Evolutionary conservation across 805 yeast species (phyloP).

Genomic region (Saccharomycopsis oosterbeekiorum): DNA sequence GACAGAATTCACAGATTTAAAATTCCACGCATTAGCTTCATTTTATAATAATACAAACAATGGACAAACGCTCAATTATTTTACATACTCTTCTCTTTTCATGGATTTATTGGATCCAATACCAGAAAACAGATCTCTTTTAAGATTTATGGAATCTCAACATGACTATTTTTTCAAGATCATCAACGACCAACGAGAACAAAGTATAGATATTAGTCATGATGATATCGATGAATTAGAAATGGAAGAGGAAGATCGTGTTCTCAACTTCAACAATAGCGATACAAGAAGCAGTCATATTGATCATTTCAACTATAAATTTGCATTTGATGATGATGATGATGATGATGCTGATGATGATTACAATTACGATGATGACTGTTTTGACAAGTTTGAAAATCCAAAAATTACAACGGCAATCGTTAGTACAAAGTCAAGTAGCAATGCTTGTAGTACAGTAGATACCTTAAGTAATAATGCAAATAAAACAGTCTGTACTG

Average conservation of each 20-base stretch:
- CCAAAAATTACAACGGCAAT: background rate
- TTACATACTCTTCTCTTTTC: conserved; percentile 65
- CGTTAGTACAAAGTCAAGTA: background rate
- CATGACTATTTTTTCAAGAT: background rate
- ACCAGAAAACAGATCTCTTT: conserved; percentile 54
- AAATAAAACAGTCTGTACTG: background rate
- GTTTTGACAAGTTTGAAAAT: conserved; percentile 7
- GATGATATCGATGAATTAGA: conserved; percentile 42
- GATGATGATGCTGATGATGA: conserved; percentile 6
- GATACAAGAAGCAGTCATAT: background rate
- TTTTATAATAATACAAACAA: background rate
- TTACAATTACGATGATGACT: conserved; percentile 5
- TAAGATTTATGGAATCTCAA: background rate
- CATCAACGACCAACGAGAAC: conserved; percentile 25
- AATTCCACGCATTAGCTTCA: background rate
- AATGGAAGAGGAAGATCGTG: conserved; percentile 18
- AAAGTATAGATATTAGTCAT: conserved; percentile 41
- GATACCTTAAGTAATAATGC: background rate
- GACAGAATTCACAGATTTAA: background rate
- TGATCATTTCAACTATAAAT: background rate
- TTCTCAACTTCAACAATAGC: background rate
- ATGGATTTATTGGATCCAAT: conserved; percentile 48
- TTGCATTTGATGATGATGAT: background rate
- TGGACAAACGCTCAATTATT: conserved; percentile 50
- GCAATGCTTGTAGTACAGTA: background rate